Conservation (phyloP, 306 rosid genomes). For the Quercus wislizeni region DNA sequence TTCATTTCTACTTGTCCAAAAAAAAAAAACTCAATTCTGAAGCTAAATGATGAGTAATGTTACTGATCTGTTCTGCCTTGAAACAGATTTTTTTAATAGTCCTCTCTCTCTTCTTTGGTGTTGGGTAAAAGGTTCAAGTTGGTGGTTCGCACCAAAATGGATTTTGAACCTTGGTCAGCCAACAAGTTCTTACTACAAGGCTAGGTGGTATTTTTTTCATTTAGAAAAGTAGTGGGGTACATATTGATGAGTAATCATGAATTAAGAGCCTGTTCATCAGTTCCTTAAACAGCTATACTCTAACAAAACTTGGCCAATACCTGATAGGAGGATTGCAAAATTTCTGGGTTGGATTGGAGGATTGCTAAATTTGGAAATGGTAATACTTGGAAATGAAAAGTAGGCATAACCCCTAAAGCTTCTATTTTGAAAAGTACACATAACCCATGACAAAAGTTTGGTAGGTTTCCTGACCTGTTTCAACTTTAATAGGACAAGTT, state of each 20-base stretch:
- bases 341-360: no score
- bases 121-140: not conserved
- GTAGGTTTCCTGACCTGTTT: no score
- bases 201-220: not conserved
- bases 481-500: no score
- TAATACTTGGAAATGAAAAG: no score
- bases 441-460: no score
- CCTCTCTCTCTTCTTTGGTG: not conserved
- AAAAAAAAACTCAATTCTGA: not conserved
- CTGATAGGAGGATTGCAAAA: no score
- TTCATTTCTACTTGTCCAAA: no score
- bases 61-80: not conserved
- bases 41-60: not conserved
- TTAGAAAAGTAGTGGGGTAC: not conserved
- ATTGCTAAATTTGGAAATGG: no score
- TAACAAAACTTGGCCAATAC: no score
- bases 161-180: not conserved
- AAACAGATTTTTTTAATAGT: not conserved
- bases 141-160: not conserved
- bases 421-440: no score
- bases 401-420: no score
- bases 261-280: not conserved
- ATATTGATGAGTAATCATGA: not conserved
- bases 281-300: no score
- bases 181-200: not conserved